phyloP scores from a whole-genome alignment of 148 eudicot genomes.

The Rheum nobile region DNA sequence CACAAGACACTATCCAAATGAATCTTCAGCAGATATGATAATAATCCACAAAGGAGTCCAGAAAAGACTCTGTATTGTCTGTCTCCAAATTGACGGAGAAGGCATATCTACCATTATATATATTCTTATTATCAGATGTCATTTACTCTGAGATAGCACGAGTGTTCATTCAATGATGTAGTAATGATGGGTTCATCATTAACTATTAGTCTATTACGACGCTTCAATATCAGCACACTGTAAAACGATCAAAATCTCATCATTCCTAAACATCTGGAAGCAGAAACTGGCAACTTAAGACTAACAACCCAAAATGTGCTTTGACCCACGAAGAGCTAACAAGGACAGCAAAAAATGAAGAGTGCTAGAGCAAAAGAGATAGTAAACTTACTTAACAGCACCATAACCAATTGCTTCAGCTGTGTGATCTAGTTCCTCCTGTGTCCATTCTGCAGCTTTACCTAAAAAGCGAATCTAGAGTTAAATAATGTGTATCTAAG shows the following conservation, averaged over 20 bases:
- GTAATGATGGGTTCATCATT: too few relatives aligned
- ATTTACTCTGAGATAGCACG: too few relatives aligned
- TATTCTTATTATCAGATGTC: too few relatives aligned
- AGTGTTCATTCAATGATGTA: too few relatives aligned
- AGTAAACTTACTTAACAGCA: constrained; percentile 75
- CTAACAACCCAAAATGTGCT: not conserved
- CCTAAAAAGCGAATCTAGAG: constrained; percentile 28
- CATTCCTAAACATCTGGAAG: not conserved
- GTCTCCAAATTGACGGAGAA: too few relatives aligned
- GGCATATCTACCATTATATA: too few relatives aligned
- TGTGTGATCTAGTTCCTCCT: constrained; percentile 66
- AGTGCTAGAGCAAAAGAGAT: not conserved
- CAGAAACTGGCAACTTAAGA: not conserved
- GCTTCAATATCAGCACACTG: not conserved
- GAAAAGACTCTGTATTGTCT: too few relatives aligned
- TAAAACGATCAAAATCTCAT: not conserved
- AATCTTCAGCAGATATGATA: too few relatives aligned
- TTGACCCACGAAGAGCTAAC: not conserved
- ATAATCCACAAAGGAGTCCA: too few relatives aligned
- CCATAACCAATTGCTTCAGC: constrained; percentile 99
- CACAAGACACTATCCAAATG: not conserved
- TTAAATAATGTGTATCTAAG: not conserved
- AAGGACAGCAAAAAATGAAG: too few relatives aligned
- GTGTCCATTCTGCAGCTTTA: constrained; percentile 68
- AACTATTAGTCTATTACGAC: too few relatives aligned